Percentiles rank a stretch among this genome's conserved stretches.
These are phyloP conservation scores for Eucalyptus tenuipes DNA, from an alignment of 345 rosid genomes.

Conservation along the genomic window DNA sequence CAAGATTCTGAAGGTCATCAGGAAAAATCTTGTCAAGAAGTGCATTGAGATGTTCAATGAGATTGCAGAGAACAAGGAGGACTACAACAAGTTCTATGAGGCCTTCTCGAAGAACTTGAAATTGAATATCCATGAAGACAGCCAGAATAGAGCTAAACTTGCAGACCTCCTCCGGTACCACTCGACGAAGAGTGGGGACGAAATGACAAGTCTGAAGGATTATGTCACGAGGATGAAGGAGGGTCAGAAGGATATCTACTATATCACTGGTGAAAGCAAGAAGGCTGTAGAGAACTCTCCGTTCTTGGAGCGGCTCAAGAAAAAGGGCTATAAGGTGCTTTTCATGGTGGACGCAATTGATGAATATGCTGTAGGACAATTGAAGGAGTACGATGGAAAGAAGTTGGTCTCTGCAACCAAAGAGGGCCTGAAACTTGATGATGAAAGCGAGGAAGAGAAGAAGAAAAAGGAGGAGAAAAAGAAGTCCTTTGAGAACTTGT, in stretches of 20 bases:
- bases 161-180: constrained; percentile 31
- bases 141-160: constrained; percentile 30
- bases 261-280: constrained; percentile 34
- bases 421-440: constrained; percentile 30
- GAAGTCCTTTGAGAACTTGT: constrained; percentile 23
- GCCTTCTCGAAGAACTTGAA: constrained; percentile 34
- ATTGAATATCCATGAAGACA: constrained; percentile 33
- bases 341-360: constrained; percentile 36
- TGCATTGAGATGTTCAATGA: constrained; percentile 43
- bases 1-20: constrained; percentile 34
- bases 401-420: constrained; percentile 37
- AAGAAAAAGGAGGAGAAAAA: constrained; percentile 25
- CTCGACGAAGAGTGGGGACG: constrained; percentile 28
- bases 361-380: constrained; percentile 33
- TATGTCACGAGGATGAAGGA: constrained; percentile 41
- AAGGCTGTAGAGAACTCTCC: constrained; percentile 43
- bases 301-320: constrained; percentile 34
- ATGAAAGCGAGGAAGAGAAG: constrained; percentile 34
- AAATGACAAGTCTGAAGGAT: constrained; percentile 30
- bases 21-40: constrained; percentile 38
- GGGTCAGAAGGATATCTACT: constrained; percentile 34
- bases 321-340: constrained; percentile 28
- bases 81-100: constrained; percentile 30
- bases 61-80: constrained; percentile 35
- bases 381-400: constrained; percentile 37